Percentiles rank a stretch among this genome's conserved stretches.
Evolutionary conservation across 2,329 filamentous ascomycete genomes (phyloP).

Genomic region (Botrytis porri): DNA sequence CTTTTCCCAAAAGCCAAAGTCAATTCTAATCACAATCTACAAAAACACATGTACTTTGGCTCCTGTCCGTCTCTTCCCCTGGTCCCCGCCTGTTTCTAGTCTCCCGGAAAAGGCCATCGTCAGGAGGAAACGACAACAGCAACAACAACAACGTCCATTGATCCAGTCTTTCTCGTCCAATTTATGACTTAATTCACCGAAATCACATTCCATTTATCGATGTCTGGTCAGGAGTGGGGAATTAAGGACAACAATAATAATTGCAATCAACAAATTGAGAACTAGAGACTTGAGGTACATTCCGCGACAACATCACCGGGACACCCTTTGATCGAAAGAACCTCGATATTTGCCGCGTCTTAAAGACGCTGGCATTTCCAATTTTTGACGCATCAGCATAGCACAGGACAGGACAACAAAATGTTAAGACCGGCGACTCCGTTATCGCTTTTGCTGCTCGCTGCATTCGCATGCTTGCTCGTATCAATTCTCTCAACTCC

Average conservation of each 20-base stretch:
- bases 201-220: conserved; percentile 4
- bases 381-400: conserved; percentile 26
- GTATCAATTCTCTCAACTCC: conserved; percentile 89
- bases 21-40: not conserved
- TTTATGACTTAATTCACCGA: not conserved
- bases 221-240: not conserved
- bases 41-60: not conserved
- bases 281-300: not conserved
- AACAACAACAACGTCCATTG: not conserved
- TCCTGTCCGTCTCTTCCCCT: not conserved
- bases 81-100: not conserved
- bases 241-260: not conserved
- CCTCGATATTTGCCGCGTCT: conserved; percentile 42
- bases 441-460: conserved; percentile 77
- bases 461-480: conserved; percentile 80
- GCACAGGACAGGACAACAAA: conserved; percentile 33
- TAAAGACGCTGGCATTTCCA: conserved; percentile 43
- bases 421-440: conserved; percentile 88
- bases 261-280: not conserved
- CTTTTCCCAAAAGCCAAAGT: not conserved
- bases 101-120: not conserved
- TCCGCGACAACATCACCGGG: conserved; percentile 8
- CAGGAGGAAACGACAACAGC: not conserved
- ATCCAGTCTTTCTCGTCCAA: not conserved
- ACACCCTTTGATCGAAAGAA: conserved; percentile 17